Evolutionary conservation across 1,139 yeast species (phyloP).

Genomic region (Hemisphaericaspora xylofermentans): DNA sequence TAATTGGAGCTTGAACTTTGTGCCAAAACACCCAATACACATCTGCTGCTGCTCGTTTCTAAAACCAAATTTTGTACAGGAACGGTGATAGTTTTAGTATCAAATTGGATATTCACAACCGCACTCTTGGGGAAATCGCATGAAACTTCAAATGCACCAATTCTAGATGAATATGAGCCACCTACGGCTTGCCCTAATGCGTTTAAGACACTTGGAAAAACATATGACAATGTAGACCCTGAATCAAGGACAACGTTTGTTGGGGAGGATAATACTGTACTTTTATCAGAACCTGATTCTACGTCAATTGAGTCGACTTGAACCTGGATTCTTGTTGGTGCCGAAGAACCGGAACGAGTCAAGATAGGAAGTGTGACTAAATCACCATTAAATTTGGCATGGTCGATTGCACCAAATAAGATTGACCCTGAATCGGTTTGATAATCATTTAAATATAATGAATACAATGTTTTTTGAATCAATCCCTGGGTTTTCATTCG

Average conservation of each 20-base stretch:
- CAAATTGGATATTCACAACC: constrained; percentile 35
- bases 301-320: constrained; percentile 17
- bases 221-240: constrained; percentile 18
- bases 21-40: constrained; percentile 32
- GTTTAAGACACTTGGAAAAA: constrained; percentile 27
- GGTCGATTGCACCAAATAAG: constrained; percentile 5
- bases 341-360: constrained; percentile 2
- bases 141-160: constrained; percentile 27
- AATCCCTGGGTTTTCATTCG: not conserved
- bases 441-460: constrained; percentile 45
- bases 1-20: constrained; percentile 20
- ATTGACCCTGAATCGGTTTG: constrained; percentile 27
- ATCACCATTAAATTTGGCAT: constrained; percentile 21
- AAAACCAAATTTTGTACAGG: constrained; percentile 31
- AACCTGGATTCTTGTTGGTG: constrained; percentile 13
- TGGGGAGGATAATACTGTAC: too few relatives aligned
- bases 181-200: constrained; percentile 31
- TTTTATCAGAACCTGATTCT: too few relatives aligned
- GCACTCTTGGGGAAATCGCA: constrained; percentile 12
- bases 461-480: constrained; percentile 46
- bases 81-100: constrained; percentile 33
- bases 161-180: constrained; percentile 18
- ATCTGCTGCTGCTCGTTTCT: constrained; percentile 15
- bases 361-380: constrained; percentile 12
- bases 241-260: too few relatives aligned